Conservation (phyloP, 257 asterid genomes). For the Capsicum pubescens region DNA sequence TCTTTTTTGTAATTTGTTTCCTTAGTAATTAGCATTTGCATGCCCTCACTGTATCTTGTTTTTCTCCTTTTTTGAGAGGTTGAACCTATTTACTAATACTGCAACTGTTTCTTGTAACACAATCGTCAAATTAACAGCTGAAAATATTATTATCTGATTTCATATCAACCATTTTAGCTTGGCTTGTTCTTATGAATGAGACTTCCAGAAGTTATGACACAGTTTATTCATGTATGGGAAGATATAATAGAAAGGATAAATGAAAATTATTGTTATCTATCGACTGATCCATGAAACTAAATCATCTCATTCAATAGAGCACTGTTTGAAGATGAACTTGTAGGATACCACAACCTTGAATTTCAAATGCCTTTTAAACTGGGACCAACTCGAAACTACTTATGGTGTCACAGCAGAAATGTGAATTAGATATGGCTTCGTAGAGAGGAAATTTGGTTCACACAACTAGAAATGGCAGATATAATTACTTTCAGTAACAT, state of each 20-base stretch:
- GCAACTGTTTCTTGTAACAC: neutral
- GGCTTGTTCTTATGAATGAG: neutral
- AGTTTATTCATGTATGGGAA: neutral
- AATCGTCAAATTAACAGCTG: neutral
- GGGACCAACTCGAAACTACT: neutral
- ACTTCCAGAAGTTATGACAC: neutral
- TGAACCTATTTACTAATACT: neutral
- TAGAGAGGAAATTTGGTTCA: neutral
- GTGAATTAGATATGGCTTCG: neutral
- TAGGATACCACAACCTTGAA: neutral
- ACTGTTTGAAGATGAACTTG: neutral
- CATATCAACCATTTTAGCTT: neutral
- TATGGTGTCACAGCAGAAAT: neutral
- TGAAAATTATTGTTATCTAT: neutral
- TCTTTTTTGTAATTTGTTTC: neutral
- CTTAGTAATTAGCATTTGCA: neutral
- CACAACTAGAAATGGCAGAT: neutral
- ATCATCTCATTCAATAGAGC: neutral
- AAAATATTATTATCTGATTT: neutral
- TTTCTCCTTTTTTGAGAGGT: neutral
- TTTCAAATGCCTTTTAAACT: slow-evolving; percentile 18
- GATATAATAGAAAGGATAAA: neutral
- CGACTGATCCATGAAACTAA: neutral
- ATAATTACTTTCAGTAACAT: neutral
- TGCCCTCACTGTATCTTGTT: neutral